phyloP scores from a whole-genome alignment of 345 rosid genomes.

The Passiflora organensis region DNA sequence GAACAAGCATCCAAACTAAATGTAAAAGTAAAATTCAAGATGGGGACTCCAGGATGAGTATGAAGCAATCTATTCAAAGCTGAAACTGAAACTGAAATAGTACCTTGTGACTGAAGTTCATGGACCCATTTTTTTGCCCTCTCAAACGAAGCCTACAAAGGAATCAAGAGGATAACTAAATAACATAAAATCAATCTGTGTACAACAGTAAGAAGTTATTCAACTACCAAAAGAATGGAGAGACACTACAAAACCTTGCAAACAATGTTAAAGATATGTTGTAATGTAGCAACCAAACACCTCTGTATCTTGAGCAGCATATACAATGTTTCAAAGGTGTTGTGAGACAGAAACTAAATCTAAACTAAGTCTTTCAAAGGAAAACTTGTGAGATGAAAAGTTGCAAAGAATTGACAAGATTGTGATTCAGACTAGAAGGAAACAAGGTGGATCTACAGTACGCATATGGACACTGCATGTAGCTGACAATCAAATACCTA shows the following conservation, averaged over 20 bases:
- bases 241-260: not conserved
- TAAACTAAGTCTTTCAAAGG: no score
- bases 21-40: not conserved
- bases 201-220: not conserved
- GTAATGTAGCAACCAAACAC: no score
- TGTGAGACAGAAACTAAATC: no score
- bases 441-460: not conserved
- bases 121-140: slow-evolving; percentile 97
- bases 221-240: not conserved
- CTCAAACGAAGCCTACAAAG: slow-evolving; percentile 76
- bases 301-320: no score
- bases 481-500: no score
- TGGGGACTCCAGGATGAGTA: no score
- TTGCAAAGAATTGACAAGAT: no score
- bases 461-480: no score
- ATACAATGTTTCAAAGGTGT: no score
- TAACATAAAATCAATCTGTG: not conserved
- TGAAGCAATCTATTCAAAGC: not conserved
- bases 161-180: not conserved
- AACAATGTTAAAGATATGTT: not conserved
- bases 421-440: no score
- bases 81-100: not conserved
- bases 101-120: slow-evolving; percentile 96
- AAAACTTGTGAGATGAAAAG: no score
- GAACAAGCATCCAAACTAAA: not conserved